Conservation (phyloP, 345 rosid genomes). For the Aegle marmelos region DNA sequence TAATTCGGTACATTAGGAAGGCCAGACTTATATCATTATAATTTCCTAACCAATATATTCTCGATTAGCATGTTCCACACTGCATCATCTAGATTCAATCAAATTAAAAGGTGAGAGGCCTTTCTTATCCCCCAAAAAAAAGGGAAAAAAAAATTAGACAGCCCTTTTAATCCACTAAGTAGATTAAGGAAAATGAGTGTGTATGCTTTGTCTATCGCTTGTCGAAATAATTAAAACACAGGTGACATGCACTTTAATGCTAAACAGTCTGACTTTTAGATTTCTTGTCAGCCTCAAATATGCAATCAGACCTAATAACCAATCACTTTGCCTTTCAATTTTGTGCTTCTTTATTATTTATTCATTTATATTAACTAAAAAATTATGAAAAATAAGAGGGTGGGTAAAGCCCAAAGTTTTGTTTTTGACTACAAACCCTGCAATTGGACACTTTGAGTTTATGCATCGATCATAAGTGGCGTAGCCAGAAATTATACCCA, state of each 20-base stretch:
- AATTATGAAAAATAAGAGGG: too few relatives aligned
- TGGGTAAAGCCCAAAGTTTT: too few relatives aligned
- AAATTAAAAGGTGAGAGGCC: neutral
- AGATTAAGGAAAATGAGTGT: neutral
- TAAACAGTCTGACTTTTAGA: too few relatives aligned
- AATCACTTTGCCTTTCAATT: neutral
- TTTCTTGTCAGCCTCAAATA: neutral
- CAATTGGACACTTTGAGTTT: neutral
- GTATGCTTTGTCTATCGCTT: neutral
- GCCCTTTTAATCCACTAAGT: neutral
- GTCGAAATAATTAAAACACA: too few relatives aligned
- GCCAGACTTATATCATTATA: too few relatives aligned
- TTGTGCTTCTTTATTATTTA: neutral
- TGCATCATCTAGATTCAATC: neutral
- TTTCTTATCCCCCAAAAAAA: too few relatives aligned
- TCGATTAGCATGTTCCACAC: neutral
- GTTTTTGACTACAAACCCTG: too few relatives aligned
- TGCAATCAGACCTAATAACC: neutral
- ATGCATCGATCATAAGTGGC: too few relatives aligned
- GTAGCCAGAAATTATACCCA: too few relatives aligned
- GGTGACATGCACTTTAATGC: too few relatives aligned
- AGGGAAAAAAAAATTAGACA: neutral
- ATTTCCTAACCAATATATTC: neutral
- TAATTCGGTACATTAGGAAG: neutral
- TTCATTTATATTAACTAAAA: too few relatives aligned